Percentiles rank a stretch among this genome's conserved stretches.
Conservation (phyloP, 2,329 filamentous ascomycete genomes). For the Epichloe sp. region DNA sequence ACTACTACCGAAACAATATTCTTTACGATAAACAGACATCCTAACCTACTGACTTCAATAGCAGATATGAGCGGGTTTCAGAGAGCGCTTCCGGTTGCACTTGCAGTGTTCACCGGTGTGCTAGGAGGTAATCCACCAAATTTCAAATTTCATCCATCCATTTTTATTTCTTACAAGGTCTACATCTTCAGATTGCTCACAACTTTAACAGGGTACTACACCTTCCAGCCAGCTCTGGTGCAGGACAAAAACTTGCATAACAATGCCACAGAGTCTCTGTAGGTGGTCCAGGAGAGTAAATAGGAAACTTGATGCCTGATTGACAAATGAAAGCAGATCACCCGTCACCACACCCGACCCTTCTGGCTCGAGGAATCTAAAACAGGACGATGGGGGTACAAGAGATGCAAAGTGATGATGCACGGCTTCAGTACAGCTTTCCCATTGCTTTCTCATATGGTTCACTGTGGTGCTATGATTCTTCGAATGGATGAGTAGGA, state of each 20-base stretch:
- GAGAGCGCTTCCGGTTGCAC: slow-evolving; percentile 20
- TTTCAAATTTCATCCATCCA: not conserved
- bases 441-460: not conserved
- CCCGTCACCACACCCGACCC: not conserved
- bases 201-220: slow-evolving; percentile 20
- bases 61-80: slow-evolving; percentile 20
- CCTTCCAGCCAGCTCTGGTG: slow-evolving; percentile 22
- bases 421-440: not conserved
- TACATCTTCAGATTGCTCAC: not conserved
- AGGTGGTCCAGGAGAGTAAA: not conserved
- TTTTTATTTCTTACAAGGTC: not conserved
- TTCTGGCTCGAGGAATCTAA: not conserved
- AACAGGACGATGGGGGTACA: not conserved
- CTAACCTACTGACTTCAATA: not conserved
- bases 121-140: slow-evolving; percentile 16
- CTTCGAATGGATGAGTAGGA: not conserved
- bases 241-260: slow-evolving; percentile 9
- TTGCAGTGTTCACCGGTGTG: slow-evolving; percentile 25
- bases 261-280: not conserved
- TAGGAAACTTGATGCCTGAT: not conserved
- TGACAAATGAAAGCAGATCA: not conserved
- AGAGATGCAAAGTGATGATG: not conserved
- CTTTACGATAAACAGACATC: too few relatives aligned
- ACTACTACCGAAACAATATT: too few relatives aligned
- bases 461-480: too few relatives aligned